Evolutionary conservation across 1,284 basidiomycete genomes (phyloP).

Genomic region (Heterobasidion occidentale): DNA sequence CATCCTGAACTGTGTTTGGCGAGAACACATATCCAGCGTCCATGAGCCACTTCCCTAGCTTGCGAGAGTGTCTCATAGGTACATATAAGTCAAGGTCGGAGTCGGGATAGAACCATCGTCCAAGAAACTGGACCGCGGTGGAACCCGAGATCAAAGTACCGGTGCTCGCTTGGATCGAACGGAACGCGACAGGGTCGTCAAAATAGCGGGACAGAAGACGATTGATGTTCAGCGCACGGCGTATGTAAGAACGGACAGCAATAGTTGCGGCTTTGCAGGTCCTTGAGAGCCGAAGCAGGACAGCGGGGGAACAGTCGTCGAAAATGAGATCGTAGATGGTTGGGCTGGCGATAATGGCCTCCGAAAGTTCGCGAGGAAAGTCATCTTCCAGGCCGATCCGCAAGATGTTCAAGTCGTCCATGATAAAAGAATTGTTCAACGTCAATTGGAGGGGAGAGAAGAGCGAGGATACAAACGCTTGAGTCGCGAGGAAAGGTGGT

Average conservation of each 20-base stretch:
- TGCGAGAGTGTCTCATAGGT: constrained; percentile 11
- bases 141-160: constrained; percentile 42
- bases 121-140: constrained; percentile 40
- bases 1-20: not conserved
- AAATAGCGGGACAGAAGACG: constrained; percentile 9
- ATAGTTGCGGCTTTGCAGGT: not conserved
- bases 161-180: constrained; percentile 33
- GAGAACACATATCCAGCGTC: not conserved
- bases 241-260: constrained; percentile 2
- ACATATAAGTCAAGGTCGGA: constrained; percentile 43
- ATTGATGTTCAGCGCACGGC: constrained; percentile 7
- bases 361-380: too few species aligned
- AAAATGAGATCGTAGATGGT: not conserved
- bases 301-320: not conserved
- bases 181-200: constrained; percentile 27
- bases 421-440: too few species aligned
- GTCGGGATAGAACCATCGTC: constrained; percentile 31
- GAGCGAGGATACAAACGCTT: too few species aligned
- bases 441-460: too few species aligned
- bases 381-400: too few species aligned
- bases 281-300: not conserved
- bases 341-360: too few species aligned
- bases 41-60: not conserved
- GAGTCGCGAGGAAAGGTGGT: too few species aligned
- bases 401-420: too few species aligned